Conservation (phyloP, 2,329 filamentous ascomycete species). For the Huntiella decipiens region DNA sequence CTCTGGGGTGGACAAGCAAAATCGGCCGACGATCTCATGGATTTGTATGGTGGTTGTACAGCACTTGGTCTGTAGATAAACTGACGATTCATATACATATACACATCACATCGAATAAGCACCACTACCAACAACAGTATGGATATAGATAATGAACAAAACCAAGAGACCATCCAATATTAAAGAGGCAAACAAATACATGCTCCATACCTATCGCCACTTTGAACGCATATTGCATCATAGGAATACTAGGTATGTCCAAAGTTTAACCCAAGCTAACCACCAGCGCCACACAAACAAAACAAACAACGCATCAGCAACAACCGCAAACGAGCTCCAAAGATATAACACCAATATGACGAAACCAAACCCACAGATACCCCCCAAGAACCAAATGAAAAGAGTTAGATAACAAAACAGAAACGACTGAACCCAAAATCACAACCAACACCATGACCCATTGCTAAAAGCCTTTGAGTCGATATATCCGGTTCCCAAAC, state of each 20-base stretch:
- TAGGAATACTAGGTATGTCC: too few relatives aligned
- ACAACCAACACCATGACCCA: neutral
- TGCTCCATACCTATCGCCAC: neutral
- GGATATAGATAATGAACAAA: neutral
- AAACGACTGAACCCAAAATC: neutral
- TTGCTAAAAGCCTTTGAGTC: neutral
- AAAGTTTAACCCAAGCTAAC: too few relatives aligned
- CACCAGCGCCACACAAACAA: neutral
- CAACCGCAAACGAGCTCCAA: neutral
- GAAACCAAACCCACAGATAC: neutral
- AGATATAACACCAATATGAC: neutral
- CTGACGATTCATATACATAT: neutral
- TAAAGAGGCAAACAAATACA: neutral
- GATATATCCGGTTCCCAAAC: neutral
- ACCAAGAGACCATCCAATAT: neutral
- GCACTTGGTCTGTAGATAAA: slow-evolving; percentile 18
- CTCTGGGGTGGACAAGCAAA: slow-evolving; percentile 30
- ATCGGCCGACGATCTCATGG: slow-evolving; percentile 31
- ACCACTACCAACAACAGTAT: neutral
- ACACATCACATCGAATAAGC: neutral
- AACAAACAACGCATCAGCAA: neutral
- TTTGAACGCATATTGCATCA: neutral
- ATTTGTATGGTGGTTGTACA: slow-evolving; percentile 29
- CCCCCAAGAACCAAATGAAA: too few relatives aligned
- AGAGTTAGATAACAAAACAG: neutral